Evolutionary conservation across 192 early-diverging fungal species (phyloP).

Genomic region (Gryganskiella cystojenkinii): DNA sequence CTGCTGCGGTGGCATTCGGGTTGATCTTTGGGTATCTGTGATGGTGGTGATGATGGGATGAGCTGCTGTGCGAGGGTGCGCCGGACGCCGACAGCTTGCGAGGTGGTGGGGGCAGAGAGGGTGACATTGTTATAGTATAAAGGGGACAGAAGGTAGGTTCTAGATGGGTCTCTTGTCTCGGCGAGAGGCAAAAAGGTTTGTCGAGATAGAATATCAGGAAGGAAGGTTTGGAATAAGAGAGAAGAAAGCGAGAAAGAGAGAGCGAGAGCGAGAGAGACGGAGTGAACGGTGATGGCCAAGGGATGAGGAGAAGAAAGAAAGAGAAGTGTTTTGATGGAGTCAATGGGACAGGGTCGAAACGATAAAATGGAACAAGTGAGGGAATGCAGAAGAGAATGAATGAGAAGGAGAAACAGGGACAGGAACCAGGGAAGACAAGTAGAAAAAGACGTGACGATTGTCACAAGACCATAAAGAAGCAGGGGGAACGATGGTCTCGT

Average conservation of each 20-base stretch:
- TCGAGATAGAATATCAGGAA: not conserved
- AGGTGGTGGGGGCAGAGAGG: conserved; percentile 41
- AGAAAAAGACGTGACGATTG: not conserved
- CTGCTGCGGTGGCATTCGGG: conserved; percentile 18
- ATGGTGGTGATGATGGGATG: conserved; percentile 1
- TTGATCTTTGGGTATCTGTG: conserved; percentile 45
- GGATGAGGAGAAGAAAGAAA: not conserved
- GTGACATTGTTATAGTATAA: conserved; percentile 32
- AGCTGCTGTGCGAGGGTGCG: not conserved
- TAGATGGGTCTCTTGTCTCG: no score
- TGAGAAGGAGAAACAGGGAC: not conserved
- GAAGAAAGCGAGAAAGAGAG: not conserved
- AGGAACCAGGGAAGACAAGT: not conserved
- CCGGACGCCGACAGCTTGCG: conserved; percentile 30
- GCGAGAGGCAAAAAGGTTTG: no score
- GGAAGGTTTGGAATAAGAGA: not conserved
- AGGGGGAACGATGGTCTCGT: no score
- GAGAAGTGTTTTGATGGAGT: no score
- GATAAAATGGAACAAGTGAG: not conserved
- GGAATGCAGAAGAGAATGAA: not conserved
- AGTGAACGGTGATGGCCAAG: not conserved
- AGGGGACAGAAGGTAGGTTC: no score
- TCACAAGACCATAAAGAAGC: no score
- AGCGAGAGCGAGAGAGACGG: not conserved
- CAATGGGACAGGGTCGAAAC: no score